Conservation (phyloP, 2,329 filamentous ascomycete genomes). For the Sphaerostilbella broomeana region DNA sequence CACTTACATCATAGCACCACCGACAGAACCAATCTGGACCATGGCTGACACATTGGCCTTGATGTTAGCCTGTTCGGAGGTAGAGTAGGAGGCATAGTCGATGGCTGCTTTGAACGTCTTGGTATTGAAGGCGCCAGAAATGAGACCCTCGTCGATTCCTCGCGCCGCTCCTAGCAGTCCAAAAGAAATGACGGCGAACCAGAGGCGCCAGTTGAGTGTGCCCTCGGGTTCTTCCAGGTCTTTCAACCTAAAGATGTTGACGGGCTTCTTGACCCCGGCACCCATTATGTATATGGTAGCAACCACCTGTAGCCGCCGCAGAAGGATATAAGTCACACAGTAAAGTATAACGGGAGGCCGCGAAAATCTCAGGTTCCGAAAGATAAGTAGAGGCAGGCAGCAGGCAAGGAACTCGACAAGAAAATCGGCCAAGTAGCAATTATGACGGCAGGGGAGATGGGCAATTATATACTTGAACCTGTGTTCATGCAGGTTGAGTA, state of each 20-base stretch:
- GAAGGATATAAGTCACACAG: too few relatives aligned
- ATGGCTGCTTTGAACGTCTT: slow-evolving; percentile 56
- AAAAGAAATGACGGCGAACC: slow-evolving; percentile 69
- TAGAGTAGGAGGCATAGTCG: slow-evolving; percentile 46
- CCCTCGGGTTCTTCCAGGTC: slow-evolving; percentile 60
- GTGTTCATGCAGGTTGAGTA: too few relatives aligned
- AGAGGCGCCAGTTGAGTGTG: slow-evolving; percentile 70
- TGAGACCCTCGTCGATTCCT: slow-evolving; percentile 75
- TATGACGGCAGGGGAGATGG: too few relatives aligned
- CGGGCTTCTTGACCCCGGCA: slow-evolving; percentile 47
- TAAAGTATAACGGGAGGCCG: too few relatives aligned
- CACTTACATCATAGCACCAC: slow-evolving; percentile 54
- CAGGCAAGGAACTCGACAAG: too few relatives aligned
- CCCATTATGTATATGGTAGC: slow-evolving; percentile 42
- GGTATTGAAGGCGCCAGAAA: slow-evolving; percentile 64
- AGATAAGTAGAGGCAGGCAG: too few relatives aligned
- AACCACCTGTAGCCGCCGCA: too few relatives aligned
- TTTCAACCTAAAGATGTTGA: slow-evolving; percentile 58
- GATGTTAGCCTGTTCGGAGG: slow-evolving; percentile 55
- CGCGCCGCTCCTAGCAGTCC: slow-evolving; percentile 70
- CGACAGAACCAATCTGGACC: slow-evolving; percentile 74
- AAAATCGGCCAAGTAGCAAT: too few relatives aligned
- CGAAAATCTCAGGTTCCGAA: too few relatives aligned
- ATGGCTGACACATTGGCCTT: slow-evolving; percentile 73
- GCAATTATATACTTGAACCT: too few relatives aligned